Conservation (phyloP, 257 asterid genomes). For the Capsicum rhomboideum region DNA sequence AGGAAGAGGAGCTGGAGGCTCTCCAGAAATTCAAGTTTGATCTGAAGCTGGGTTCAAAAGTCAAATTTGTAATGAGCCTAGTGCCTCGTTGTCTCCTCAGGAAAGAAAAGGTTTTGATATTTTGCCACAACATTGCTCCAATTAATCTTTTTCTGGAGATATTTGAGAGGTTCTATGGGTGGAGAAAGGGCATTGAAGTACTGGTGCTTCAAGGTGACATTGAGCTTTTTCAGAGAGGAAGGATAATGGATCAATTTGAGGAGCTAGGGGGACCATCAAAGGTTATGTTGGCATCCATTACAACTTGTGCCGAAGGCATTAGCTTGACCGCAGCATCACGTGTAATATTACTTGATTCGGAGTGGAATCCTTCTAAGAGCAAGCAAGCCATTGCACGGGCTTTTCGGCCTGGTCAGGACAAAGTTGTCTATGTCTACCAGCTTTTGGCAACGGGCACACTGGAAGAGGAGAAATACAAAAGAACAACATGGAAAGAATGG, state of each 20-base stretch:
- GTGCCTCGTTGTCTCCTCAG: conserved; percentile 70
- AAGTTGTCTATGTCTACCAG: conserved; percentile 89
- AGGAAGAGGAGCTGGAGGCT: conserved; percentile 46
- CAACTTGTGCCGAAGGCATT: conserved; percentile 97
- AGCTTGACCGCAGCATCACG: conserved; percentile 93
- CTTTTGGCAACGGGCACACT: conserved; percentile 78
- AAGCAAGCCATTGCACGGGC: conserved; percentile 96
- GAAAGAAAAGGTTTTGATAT: conserved; percentile 69
- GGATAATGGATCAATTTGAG: conserved; percentile 94
- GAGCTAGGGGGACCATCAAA: conserved; percentile 83
- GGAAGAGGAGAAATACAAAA: conserved; percentile 81
- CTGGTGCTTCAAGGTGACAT: conserved; percentile 94
- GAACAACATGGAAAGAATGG: conserved; percentile 99
- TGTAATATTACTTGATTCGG: conserved; percentile 82
- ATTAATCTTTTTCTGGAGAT: conserved; percentile 73
- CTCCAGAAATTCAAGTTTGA: conserved; percentile 71
- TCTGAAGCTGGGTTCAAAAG: conserved; percentile 76
- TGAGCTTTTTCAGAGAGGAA: conserved; percentile 87
- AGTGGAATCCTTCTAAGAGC: conserved; percentile 97
- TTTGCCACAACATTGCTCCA: conserved; percentile 95
- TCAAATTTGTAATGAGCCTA: conserved; percentile 86
- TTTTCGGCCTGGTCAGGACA: conserved; percentile 93
- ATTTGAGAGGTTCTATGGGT: conserved; percentile 63
- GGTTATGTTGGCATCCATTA: conserved; percentile 89
- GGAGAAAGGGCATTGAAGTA: conserved; percentile 85